Evolutionary conservation across 169 alveolate species (phyloP), one percentile per base, ranked within the genome.

Genomic region (Plasmodium relictum): DNA sequence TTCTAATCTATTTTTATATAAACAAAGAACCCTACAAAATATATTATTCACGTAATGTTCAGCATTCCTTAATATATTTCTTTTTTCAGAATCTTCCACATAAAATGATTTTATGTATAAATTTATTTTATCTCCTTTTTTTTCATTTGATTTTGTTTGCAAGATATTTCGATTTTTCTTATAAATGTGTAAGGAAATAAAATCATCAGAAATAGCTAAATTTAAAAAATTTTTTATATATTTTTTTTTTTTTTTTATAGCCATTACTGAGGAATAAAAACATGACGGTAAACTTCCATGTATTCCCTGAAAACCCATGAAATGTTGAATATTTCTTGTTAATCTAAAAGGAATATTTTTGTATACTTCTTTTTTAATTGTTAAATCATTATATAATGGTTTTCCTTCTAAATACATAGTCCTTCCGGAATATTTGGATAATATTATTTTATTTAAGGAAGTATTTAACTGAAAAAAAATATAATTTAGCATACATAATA

Each of bases 401-500:
- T 45, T 70, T 39, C 71, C 80, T 26, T 86, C 86, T 10, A 44
- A 86, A 70, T 71, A 86, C 71, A 37, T 48, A 20, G 78, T 45
- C 22, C 87, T 58, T 2, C 92, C 92, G 42, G 92, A 71, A 44
- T 24, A 41, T 63, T 58, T 86, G 7, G 92, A 86, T 9, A 86
- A 20, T 10, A 86, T 10, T 24, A 86, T 86, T 5, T 54, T 86
- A 42, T 86, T 50, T 59, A 86, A 73, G 9, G 86, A 70, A 5
- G 74, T 58, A 16, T 61, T 45, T 24, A 37, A 50, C 31, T 71
- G 73, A 24, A 86, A 72, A 26, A 86, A 71, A 22, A 86, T 24
- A 50, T 86, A 86, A 86, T 86, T 86, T 42, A 86, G 44, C 92
- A 86, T 86, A 42, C 92, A 86, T 14, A 73, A 18, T 8, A 86